Evolutionary conservation across 2,329 filamentous ascomycete genomes (phyloP), one percentile per base, ranked within the genome.

Genomic region (Tolypocladium cylindrosporum): DNA sequence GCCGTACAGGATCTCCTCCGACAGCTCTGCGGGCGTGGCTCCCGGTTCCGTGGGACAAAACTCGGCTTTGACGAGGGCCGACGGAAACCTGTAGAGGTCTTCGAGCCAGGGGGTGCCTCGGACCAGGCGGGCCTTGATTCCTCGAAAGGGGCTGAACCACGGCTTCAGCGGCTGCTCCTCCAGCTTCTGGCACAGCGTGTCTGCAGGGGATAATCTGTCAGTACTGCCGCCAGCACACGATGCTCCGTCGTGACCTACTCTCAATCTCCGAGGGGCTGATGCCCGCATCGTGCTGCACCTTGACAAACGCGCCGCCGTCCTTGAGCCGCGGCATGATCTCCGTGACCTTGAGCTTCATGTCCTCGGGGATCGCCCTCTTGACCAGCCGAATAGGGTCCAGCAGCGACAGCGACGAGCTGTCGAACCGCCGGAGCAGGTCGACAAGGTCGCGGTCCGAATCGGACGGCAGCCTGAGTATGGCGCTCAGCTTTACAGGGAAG

Each of bases 281-380:
- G 13, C 69, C 71, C 1, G 70, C 60, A 43, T 75, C 72, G 56
- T 79, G 83, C 19, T 80, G 81, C 68, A 95, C 91, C 71, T 95
- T 97, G 70, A 97, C 86, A 69, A 95, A 97, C 0, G 90, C 91
- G 14, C 94, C 94, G 19, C 94, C 94, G 68, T 99, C 94, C 66
- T 95, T 92, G 36, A 95, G 78, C 3, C 91, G 82, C 0, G 92
- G 91, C 21, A 97, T 72, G 19, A 97, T 87, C 66, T 96, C 88
- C 3, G 86, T 89, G 53, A 96, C 84, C 59, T 87, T 85, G 54
- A 96, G 76, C 1, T 83, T 77, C 1, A 87, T 66, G 11, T 79
- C 79, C 5, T 77, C 70, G 1, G 88, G 88, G 31, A 90, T 82
- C 0, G 86, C 87, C 57, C 80, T 80, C 64, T 79, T 82, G 55